Evolutionary conservation across 2,329 filamentous ascomycete genomes (phyloP).

Genomic region (Myriosclerotinia curreyana): DNA sequence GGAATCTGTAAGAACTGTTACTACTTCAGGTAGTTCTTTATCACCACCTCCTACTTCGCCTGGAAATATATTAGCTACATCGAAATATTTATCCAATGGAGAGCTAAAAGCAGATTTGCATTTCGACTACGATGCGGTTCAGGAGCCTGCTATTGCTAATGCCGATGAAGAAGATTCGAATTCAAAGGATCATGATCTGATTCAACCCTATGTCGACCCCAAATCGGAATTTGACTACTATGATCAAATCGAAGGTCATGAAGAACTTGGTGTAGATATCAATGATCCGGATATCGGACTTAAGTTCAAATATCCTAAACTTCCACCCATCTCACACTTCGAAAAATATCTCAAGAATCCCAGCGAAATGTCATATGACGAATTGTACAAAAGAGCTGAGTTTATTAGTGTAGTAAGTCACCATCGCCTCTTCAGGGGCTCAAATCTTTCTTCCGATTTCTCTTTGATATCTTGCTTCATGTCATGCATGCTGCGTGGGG

Average conservation of each 20-base stretch:
- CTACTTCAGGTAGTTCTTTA: conserved; percentile 29
- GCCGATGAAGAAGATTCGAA: conserved; percentile 18
- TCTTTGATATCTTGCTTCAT: background rate
- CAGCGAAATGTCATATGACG: conserved; percentile 32
- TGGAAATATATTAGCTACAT: conserved; percentile 8
- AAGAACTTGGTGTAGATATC: conserved; percentile 16
- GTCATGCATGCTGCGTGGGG: background rate
- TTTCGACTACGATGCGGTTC: conserved; percentile 21
- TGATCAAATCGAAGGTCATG: conserved; percentile 29
- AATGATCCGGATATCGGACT: conserved; percentile 20
- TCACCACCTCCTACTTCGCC: conserved; percentile 29
- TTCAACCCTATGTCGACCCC: conserved; percentile 28
- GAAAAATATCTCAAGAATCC: conserved; percentile 32
- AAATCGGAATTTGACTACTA: conserved; percentile 30
- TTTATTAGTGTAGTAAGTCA: conserved; percentile 22
- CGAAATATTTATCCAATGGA: conserved; percentile 18
- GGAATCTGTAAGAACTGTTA: conserved; percentile 24
- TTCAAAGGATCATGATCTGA: conserved; percentile 6
- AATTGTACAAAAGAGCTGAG: conserved; percentile 32
- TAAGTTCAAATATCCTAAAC: conserved; percentile 31
- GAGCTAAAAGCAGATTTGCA: conserved; percentile 18
- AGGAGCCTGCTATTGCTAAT: conserved; percentile 20
- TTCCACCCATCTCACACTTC: conserved; percentile 31
- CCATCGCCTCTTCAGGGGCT: background rate
- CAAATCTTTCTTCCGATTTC: too few relatives aligned